phyloP scores from a whole-genome alignment of 805 yeast species.

The Saccharomycopsis malanga region DNA sequence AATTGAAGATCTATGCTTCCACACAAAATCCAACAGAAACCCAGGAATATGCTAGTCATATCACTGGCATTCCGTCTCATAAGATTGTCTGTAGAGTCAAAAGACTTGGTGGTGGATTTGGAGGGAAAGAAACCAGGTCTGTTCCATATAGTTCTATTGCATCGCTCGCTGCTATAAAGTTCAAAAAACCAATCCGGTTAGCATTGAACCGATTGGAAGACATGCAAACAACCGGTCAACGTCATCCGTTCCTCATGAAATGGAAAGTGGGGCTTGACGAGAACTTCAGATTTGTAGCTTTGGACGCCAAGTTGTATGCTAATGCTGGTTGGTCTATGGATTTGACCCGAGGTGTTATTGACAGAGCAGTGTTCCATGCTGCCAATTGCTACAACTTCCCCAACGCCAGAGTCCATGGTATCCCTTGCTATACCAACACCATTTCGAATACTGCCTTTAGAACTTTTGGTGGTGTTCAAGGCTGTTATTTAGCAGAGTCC shows the following conservation, averaged over 20 bases:
- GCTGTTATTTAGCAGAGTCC: constrained; percentile 38
- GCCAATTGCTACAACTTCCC: constrained; percentile 40
- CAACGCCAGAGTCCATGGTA: constrained; percentile 33
- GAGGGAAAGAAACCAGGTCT: constrained; percentile 42
- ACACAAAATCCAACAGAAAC: constrained; percentile 41
- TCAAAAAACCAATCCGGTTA: constrained; percentile 37
- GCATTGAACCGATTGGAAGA: constrained; percentile 37
- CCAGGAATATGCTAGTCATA: constrained; percentile 37
- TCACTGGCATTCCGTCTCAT: constrained; percentile 37
- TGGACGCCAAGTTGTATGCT: constrained; percentile 35
- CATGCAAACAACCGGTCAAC: constrained; percentile 39
- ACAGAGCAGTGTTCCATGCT: constrained; percentile 39
- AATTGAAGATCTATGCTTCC: constrained; percentile 37
- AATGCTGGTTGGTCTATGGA: constrained; percentile 46
- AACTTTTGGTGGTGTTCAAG: constrained; percentile 46
- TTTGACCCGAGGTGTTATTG: constrained; percentile 42
- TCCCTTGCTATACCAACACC: constrained; percentile 38
- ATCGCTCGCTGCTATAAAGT: constrained; percentile 38
- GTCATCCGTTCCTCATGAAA: constrained; percentile 40
- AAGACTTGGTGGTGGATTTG: constrained; percentile 44
- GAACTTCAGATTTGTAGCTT: constrained; percentile 34
- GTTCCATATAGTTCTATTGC: constrained; percentile 34
- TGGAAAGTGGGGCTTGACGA: constrained; percentile 39
- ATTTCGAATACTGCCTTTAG: constrained; percentile 45
- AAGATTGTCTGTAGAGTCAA: constrained; percentile 36